Percentiles rank a stretch among this genome's conserved stretches.
Conservation (phyloP, 192 early-diverging fungal genomes). For the Backusella liffmaniae region DNA sequence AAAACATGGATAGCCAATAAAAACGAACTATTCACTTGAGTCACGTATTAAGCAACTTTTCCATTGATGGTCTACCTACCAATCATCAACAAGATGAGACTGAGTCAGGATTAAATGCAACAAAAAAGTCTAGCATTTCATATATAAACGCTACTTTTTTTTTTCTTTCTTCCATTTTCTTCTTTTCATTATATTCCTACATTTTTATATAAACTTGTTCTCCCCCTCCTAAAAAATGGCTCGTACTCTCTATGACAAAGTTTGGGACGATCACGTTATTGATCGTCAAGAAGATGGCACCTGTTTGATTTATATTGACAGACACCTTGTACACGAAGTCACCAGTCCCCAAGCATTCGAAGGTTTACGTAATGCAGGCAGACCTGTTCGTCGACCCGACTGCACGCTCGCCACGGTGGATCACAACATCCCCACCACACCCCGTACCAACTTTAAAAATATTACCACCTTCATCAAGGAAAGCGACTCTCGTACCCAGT, state of each 20-base stretch:
- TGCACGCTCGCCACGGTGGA: slow-evolving; percentile 70
- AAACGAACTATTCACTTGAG: background rate
- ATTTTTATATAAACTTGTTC: background rate
- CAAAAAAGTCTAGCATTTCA: background rate
- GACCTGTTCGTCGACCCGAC: slow-evolving; percentile 59
- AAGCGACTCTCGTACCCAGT: slow-evolving; percentile 57
- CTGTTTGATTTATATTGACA: slow-evolving; percentile 67
- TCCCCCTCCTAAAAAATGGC: slow-evolving; percentile 6
- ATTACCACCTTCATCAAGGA: slow-evolving; percentile 63
- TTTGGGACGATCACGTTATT: slow-evolving; percentile 62
- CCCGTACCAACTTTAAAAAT: slow-evolving; percentile 49
- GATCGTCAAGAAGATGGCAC: slow-evolving; percentile 57
- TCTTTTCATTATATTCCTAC: slow-evolving; percentile 4
- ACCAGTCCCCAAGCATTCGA: slow-evolving; percentile 72
- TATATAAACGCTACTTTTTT: background rate
- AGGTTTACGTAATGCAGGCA: slow-evolving; percentile 55
- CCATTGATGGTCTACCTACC: background rate
- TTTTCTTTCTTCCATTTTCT: background rate
- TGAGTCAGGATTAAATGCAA: slow-evolving; percentile 22
- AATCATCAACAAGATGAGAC: background rate
- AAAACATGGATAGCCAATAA: background rate
- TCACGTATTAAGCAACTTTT: slow-evolving; percentile 10
- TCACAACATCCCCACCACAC: slow-evolving; percentile 66
- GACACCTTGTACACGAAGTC: slow-evolving; percentile 71
- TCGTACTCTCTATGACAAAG: slow-evolving; percentile 70